These are phyloP conservation scores for Phytophthora hibernalis DNA, from an alignment of 352 stramenopile species.

Conservation along the genomic window DNA sequence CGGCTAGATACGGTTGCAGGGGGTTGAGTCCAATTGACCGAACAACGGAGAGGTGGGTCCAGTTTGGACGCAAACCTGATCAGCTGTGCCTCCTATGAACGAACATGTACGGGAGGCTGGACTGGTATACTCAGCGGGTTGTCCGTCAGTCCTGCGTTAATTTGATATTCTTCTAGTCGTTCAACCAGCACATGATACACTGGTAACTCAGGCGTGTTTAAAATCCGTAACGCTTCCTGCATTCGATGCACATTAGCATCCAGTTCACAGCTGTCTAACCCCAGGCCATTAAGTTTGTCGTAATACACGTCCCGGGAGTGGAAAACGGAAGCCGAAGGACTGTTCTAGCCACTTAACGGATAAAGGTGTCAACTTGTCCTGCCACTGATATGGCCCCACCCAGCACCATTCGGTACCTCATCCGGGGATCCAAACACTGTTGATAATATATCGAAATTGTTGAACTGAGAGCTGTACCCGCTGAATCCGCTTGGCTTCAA, in stretches of 20 bases:
- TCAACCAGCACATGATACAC: slow-evolving; percentile 5
- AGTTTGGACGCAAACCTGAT: background rate
- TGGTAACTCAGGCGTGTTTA: slow-evolving; percentile 12
- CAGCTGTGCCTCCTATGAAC: background rate
- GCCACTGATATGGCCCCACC: background rate
- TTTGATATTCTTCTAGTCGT: slow-evolving; percentile 1
- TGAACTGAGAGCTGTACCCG: background rate
- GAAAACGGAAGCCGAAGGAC: background rate
- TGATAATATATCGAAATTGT: slow-evolving; percentile 15
- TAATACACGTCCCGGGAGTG: background rate
- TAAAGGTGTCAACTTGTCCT: background rate
- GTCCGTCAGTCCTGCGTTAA: background rate
- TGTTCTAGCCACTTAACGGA: slow-evolving; percentile 5
- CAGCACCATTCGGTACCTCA: slow-evolving; percentile 2
- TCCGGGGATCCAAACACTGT: slow-evolving; percentile 6
- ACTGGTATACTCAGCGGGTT: background rate
- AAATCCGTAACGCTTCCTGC: background rate
- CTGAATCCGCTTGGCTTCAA: background rate
- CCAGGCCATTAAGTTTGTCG: slow-evolving; percentile 1
- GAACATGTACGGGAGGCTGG: too few species aligned
- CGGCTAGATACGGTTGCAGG: background rate
- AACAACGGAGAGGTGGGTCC: too few species aligned
- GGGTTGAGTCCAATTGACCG: background rate
- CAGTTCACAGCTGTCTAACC: background rate
- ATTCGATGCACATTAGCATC: slow-evolving; percentile 5